Conservation (phyloP, 169 alveolate genomes). For the Plasmodium sp. region DNA sequence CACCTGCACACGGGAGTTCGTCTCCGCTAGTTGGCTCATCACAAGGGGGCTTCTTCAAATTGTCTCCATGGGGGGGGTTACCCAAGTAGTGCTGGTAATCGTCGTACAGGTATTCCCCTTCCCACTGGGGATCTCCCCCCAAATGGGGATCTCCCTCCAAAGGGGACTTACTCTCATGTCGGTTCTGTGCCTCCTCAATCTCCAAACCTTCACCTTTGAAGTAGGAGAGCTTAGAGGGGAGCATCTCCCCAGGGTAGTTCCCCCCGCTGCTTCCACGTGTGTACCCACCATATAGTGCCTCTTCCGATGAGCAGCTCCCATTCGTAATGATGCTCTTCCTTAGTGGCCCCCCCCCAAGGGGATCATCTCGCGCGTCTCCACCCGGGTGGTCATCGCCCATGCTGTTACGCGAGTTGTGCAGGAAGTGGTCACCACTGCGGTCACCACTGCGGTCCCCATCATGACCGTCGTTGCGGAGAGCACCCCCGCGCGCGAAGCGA, state of each 20-base stretch:
- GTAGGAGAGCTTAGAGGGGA: background rate
- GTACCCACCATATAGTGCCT: background rate
- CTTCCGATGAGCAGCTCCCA: background rate
- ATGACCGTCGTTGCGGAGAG: background rate
- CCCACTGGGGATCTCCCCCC: background rate
- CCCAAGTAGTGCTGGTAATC: conserved; percentile 1
- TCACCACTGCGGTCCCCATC: background rate
- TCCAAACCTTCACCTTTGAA: background rate
- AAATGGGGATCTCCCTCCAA: background rate
- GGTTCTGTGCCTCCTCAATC: background rate
- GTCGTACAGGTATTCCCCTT: background rate
- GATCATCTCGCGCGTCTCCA: background rate
- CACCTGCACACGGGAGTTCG: background rate
- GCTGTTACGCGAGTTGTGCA: background rate
- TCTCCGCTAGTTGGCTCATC: background rate
- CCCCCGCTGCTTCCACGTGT: background rate
- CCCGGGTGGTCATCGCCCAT: background rate
- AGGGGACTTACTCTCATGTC: too few relatives aligned
- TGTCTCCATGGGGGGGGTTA: background rate
- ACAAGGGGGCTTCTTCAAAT: background rate
- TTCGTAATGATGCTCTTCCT: background rate
- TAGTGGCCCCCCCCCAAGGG: background rate
- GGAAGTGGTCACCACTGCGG: background rate
- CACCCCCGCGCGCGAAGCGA: background rate
- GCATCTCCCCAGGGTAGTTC: background rate